These are phyloP conservation scores for Microsporum canis DNA, from an alignment of 2,329 filamentous ascomycete genomes.

Conservation along the genomic window DNA sequence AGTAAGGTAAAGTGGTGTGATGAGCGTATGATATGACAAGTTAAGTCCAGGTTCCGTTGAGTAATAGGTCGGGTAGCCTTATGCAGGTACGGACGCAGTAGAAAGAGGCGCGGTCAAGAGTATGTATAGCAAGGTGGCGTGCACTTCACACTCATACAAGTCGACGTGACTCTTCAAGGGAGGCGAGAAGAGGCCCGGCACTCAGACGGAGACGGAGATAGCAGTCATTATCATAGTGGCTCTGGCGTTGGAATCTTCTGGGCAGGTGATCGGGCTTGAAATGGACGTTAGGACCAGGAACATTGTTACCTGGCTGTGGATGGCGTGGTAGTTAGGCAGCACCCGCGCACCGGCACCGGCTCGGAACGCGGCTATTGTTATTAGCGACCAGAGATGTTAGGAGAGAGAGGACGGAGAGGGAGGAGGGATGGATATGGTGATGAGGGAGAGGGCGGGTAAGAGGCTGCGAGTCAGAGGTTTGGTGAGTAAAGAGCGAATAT, in stretches of 20 bases:
- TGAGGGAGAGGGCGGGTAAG: not conserved
- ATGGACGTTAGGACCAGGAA: not conserved
- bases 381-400: not conserved
- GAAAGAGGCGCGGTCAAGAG: not conserved
- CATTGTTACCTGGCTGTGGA: not conserved
- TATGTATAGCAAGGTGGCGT: not conserved
- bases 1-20: not conserved
- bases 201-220: not conserved
- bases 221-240: not conserved
- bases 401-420: not conserved
- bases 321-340: not conserved
- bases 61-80: no score
- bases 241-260: not conserved
- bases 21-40: no score
- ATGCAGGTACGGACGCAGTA: no score
- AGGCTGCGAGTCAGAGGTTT: slow-evolving; percentile 1
- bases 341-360: not conserved
- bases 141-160: not conserved
- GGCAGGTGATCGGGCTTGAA: not conserved
- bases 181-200: not conserved
- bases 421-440: not conserved
- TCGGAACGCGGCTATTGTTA: not conserved
- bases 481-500: not conserved
- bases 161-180: not conserved
- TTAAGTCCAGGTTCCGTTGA: no score